Base-by-base conservation (phyloP, 2,329 filamentous ascomycete species). In the Ophiobolus disseminans region DNA sequence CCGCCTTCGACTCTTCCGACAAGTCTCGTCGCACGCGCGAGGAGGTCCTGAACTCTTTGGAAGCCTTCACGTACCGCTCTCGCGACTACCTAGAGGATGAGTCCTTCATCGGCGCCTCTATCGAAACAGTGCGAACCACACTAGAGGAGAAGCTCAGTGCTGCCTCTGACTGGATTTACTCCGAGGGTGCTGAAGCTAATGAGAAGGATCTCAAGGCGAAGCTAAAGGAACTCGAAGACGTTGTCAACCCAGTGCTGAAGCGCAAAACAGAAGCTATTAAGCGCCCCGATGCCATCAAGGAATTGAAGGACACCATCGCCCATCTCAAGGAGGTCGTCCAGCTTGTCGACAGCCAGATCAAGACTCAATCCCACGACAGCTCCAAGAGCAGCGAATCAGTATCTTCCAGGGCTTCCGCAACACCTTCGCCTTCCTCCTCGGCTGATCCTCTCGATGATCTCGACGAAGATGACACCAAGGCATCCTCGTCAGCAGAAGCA, bases 1-100 rank as follows among this genome's bases (percentile, higher is more conserved):
- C 86, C 63, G 87, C 90, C 4, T 97, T 99, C 63, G 91, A 95
- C 59, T 80, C 83, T 20, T 96, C 93, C 2, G 94, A 99, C 74
- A 84, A 83, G 59, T 85, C 88, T 21, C 88, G 92, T 40, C 76
- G 86, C 26, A 79, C 86, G 48, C 86, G 92, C 23, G 92, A 97
- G 70, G 93, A 97, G 71, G 85, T 90, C 1, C 79, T 97, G 48
- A 99, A 97, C 75, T 88, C 89, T 57, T 84, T 99, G n/a, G 94
- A 99, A 74, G 87, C 83, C 10, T 97, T 89, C 73, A 96, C 93
- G 11, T 99, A 99, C 80, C 88, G 86, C 65, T 84, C 89, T 21
- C 87, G 91, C 20, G 91, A 97, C 71, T 81, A 96, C 35, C 80
- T 97, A 2, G 87, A 90, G 32, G 87, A 88, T 51, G 86, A 90